Evolutionary conservation across 208 protist genomes (phyloP), one percentile per base, ranked within the genome.

Genomic region (Trypanosoma melophagium): DNA sequence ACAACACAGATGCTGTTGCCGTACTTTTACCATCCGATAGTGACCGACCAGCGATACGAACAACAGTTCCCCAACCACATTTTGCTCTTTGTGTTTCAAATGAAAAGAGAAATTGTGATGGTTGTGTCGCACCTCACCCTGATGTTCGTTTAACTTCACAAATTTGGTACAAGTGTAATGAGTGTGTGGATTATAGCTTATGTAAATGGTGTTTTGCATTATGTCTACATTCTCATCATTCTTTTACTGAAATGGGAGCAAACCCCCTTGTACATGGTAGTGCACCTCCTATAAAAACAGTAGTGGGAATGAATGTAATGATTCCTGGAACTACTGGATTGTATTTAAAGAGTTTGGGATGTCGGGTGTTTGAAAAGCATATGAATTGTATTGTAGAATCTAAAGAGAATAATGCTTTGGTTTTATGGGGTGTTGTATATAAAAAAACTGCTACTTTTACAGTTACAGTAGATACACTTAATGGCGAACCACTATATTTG

Each of bases 141-240:
- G 87, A 93, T 58, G 74, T 77, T 24, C 55, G 66, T 49, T 71
- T 90, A 17, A 53, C 21, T 44, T 64, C 72, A 3, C 67, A 72
- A 16, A 63, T 59, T n/a, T 92, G 89, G 85, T 96, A 88, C 83
- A 92, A 92, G 76, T 96, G 92, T 74, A 95, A 95, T 65, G 87
- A 94, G 66, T 96, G 92, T 61, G 86, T 78, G 14, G 87, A 96
- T 78, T 96, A 95, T 74, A 77, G 81, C 50, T 78, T 96, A 22
- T 96, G 92, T 71, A 72, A 74, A 50, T 76, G 62, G 42, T 96
- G 92, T 76, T 96, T 94, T 73, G 52, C 62, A 25, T 70, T 81
- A 19, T 95, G 81, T 57, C 76, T 85, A 13, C 92, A 96, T 77
- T 84, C 86, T 8, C 79, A 92, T 70, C 92, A 96, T 80, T 77